phyloP scores from a whole-genome alignment of 1,284 basidiomycete genomes.

The Boletellus deceptivus region DNA sequence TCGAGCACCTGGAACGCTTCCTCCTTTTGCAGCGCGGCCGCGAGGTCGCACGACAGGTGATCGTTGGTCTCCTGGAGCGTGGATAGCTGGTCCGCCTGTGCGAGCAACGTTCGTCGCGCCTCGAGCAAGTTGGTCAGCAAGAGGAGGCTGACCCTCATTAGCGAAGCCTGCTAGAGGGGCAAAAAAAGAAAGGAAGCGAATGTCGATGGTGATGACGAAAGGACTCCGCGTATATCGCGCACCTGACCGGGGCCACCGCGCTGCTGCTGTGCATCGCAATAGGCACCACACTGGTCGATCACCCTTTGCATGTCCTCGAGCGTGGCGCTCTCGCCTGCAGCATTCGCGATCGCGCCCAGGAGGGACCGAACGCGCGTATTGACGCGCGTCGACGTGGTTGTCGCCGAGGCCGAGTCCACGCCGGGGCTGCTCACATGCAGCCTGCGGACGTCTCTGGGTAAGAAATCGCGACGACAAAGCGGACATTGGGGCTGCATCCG shows the following conservation, averaged over 20 bases:
- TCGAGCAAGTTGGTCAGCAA: conserved; percentile 1
- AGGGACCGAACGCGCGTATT: neutral
- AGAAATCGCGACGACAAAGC: conserved; percentile 12
- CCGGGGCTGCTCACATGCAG: conserved; percentile 1
- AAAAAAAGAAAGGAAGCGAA: too few species aligned
- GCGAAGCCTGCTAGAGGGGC: neutral
- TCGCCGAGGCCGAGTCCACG: neutral
- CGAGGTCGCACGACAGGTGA: neutral
- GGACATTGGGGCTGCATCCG: conserved; percentile 12
- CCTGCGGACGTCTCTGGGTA: neutral
- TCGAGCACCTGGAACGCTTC: neutral
- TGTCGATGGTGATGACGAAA: too few species aligned
- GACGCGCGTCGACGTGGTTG: neutral
- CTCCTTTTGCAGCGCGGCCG: neutral
- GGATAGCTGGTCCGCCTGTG: neutral
- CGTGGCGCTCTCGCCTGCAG: neutral
- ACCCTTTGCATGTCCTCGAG: conserved; percentile 10
- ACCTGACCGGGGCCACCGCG: neutral
- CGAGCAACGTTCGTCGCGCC: neutral
- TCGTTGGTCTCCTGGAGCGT: neutral
- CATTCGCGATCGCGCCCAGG: neutral
- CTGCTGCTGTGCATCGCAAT: neutral
- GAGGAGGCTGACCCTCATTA: neutral
- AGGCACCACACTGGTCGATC: neutral
- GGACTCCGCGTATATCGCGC: neutral